Evolutionary conservation across 1,284 basidiomycete species (phyloP), one percentile per base, ranked within the genome.

Genomic region (Thelephora terrestris): DNA sequence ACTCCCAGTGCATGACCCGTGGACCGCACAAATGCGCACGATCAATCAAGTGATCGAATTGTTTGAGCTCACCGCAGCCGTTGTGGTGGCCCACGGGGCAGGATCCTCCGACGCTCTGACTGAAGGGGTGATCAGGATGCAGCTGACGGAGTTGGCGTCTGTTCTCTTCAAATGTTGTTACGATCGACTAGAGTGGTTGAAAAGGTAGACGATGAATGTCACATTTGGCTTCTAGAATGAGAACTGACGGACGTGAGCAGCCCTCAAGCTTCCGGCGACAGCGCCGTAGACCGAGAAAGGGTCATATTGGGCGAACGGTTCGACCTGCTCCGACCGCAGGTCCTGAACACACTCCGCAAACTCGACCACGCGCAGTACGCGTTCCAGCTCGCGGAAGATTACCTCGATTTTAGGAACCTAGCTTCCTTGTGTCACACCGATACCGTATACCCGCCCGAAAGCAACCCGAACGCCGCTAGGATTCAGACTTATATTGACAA

Each of bases 371-470:
- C 76, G 7, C 71, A 77, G 32, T 68, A 80, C 45, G 91, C 91
- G 0, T 93, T 91, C 62, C 64, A 70, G 6, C 75, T 96, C 1
- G 91, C 92, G 2, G 91, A 95, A 58, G 74, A 85, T 54, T 92
- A 93, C 61, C 73, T 73, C 21, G 92, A 96, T 63, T 96, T 88
- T 68, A 70, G 76, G 12, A 88, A 80, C 34, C 75, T 97, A 7
- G 90, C 86, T 18, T 78, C 84, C 38, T 74, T 97, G 4, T 92
- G 88, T 64, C 79, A 91, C 61, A 75, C 77, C 50, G 78, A 78
- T 14, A 69, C 64, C 4, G 71, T 81, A 7, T 85, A 78, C 52
- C 82, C 82, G 2, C 77, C 76, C 2, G 61, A 79, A 47, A 66
- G 74, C 42, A 86, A 85, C 57, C 78, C 80, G 2, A 70, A 85